phyloP scores from a whole-genome alignment of 257 asterid genomes.

The Coffea canephora region DNA sequence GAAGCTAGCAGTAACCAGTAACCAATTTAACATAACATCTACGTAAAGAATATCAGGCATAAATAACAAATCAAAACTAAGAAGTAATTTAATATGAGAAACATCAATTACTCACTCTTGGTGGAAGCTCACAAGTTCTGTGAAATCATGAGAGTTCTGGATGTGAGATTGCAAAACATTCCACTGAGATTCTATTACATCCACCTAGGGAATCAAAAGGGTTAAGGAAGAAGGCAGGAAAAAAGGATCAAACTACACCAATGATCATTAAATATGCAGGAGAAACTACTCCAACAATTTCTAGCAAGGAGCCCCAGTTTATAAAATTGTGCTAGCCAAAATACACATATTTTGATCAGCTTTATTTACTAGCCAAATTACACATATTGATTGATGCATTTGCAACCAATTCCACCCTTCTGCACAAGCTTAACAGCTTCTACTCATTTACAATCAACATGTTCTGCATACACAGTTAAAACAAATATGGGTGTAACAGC shows the following conservation, averaged over 20 bases:
- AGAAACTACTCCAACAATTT: background rate
- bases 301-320: background rate
- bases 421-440: background rate
- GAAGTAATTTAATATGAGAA: constrained; percentile 19
- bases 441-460: background rate
- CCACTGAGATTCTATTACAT: constrained; percentile 99
- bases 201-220: constrained; percentile 64
- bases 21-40: background rate
- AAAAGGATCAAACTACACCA: background rate
- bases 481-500: background rate
- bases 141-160: constrained; percentile 87
- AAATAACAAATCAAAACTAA: background rate
- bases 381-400: background rate
- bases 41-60: background rate
- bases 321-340: background rate
- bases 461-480: background rate
- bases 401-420: background rate
- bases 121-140: constrained; percentile 90
- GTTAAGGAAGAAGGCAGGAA: constrained; percentile 15
- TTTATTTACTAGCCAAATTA: too few species aligned
- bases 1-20: background rate
- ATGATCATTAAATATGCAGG: background rate
- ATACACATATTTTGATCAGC: too few species aligned
- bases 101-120: constrained; percentile 72
- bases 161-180: constrained; percentile 86